Evolutionary conservation across 257 asterid species (phyloP).

Genomic region (Plectranthus barbatus): DNA sequence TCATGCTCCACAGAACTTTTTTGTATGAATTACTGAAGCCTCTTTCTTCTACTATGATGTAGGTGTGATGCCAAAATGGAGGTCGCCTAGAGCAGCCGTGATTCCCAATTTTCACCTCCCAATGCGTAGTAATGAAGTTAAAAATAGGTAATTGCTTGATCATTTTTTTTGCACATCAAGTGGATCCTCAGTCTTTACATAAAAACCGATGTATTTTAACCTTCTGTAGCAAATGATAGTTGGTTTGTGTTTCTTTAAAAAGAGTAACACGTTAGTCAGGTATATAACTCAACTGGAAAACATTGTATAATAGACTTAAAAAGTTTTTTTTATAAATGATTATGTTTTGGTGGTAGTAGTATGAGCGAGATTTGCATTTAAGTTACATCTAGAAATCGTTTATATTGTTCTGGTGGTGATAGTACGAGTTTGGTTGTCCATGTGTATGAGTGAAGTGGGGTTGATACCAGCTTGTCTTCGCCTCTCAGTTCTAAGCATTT

Average conservation of each 20-base stretch:
- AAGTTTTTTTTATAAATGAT: background rate
- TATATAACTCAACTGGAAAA: no score
- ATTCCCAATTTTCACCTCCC: slow-evolving; percentile 74
- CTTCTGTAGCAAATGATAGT: background rate
- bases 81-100: slow-evolving; percentile 63
- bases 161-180: background rate
- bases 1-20: no score
- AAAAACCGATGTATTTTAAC: background rate
- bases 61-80: slow-evolving; percentile 55
- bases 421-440: no score
- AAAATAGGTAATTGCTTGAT: slow-evolving; percentile 46
- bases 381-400: no score
- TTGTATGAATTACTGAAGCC: slow-evolving; percentile 1
- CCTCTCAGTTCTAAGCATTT: background rate
- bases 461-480: slow-evolving; percentile 3
- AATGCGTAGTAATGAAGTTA: slow-evolving; percentile 83
- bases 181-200: background rate
- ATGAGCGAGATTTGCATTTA: no score
- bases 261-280: no score
- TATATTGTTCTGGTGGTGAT: no score
- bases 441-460: no score
- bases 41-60: slow-evolving; percentile 18
- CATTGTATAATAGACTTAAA: no score
- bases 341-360: no score
- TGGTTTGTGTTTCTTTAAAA: background rate